Conservation (phyloP, 2,329 filamentous ascomycete genomes). For the Tetracladium maxilliforme region DNA sequence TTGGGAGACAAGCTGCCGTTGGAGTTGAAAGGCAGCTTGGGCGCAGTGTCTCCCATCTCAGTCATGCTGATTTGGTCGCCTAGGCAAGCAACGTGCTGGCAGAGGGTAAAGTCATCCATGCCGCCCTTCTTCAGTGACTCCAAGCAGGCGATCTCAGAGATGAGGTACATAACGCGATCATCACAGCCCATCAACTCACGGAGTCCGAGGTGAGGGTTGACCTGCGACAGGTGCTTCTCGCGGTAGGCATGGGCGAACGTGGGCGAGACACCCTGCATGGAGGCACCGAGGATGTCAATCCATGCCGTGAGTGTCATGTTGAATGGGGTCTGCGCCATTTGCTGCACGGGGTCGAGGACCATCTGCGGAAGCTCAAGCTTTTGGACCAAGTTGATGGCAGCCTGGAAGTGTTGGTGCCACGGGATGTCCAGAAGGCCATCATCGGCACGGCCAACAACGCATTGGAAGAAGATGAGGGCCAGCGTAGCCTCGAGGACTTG, state of each 20-base stretch:
- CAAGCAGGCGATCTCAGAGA: constrained; percentile 92
- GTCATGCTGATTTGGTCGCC: constrained; percentile 76
- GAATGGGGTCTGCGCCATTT: constrained; percentile 47
- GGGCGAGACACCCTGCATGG: constrained; percentile 77
- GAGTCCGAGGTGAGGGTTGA: constrained; percentile 47
- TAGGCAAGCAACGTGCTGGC: constrained; percentile 77
- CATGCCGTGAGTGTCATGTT: constrained; percentile 90
- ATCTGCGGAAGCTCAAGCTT: constrained; percentile 66
- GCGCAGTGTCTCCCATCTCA: constrained; percentile 45
- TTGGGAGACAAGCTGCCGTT: constrained; percentile 68
- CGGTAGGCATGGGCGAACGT: constrained; percentile 91
- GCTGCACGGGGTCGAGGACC: constrained; percentile 37
- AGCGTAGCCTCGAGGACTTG: constrained; percentile 86
- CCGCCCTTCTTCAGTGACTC: constrained; percentile 74
- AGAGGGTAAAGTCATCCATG: constrained; percentile 75
- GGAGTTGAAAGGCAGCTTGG: constrained; percentile 45
- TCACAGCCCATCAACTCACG: constrained; percentile 95
- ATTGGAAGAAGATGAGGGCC: constrained; percentile 93
- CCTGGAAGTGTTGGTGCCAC: constrained; percentile 96
- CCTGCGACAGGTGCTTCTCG: constrained; percentile 68
- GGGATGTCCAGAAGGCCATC: constrained; percentile 81
- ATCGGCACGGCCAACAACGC: constrained; percentile 73
- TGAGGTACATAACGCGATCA: constrained; percentile 93
- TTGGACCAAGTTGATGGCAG: constrained; percentile 70
- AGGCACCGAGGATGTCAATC: constrained; percentile 94